Base-by-base conservation (phyloP, 176 grass and related monocot genomes). In the maize (Zea mays) region DNA sequence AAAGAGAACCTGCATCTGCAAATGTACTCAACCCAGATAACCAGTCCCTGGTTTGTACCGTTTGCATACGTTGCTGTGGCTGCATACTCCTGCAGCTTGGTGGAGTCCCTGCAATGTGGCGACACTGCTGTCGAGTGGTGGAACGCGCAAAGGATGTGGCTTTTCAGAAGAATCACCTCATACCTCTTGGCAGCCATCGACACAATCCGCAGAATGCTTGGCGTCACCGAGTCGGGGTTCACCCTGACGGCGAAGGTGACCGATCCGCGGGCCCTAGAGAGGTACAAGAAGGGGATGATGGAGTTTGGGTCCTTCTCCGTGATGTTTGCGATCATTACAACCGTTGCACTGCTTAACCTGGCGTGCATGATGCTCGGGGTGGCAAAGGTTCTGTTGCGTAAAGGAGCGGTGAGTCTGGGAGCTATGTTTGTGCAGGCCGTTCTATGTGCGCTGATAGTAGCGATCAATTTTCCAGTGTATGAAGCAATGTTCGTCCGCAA, bases 131-230 rank as follows among this genome's bases (percentile, higher is more conserved):
- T 64, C 41, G 85, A 90, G 48, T 94, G 91, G 91, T 94, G 88
- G 88, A 88, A 94, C 0, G 79, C 51, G 45, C 91, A 94, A n/a
- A 91, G 88, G 51, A 91, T 91, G 83, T 88, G 83, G 93, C 11
- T 93, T 17, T 54, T 97, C 51, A 85, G 73, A 79, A 91, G 88
- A 76, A 89, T 80, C 62, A 79, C 88, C 42, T 91, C 88, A 3
- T 93, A 80, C 61, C 84, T 88, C 43, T 86, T 84, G 13, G 84
- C 80, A 21, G 64, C 65, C 54, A 83, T 83, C 5, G 86, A 91
- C 27, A 57, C 61, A 48, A 9, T 64, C 10, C 60, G 90, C n/a
- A 80, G 66, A 80, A 34, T 97, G 41, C 42, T 91, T 39, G 86
- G 83, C 19, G 46, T 91, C 35, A 84, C 92, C 1, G 81, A 86